Evolutionary conservation across 2,329 filamentous ascomycete genomes (phyloP), one percentile per base, ranked within the genome.

Genomic region (Hymenoscyphus salicellus): DNA sequence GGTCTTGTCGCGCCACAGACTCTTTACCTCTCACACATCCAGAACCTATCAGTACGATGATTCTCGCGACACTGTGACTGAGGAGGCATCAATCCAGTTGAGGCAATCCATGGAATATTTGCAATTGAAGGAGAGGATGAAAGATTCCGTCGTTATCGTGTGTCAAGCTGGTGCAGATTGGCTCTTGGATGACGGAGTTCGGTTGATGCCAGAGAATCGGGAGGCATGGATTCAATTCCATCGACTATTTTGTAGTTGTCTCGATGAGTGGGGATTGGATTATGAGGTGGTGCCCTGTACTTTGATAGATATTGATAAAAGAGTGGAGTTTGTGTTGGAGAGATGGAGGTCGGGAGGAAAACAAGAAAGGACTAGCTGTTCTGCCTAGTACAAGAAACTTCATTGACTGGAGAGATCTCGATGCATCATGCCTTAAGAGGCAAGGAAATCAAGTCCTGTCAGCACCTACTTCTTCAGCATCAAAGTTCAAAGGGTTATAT

Each of bases 151-250:
- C 23, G 60, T 62, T 26, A 56, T 62, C 16, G 43, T 65, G 1
- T 65, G 63, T 49, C 56, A 65, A 16, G 60, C 63, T 49, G 63
- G 63, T 11, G 60, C 56, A 5, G 60, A 65, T 20, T 65, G 63
- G 63, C 33, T 65, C 49, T 58, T 20, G 16, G 56, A 65, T 52
- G 63, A 62, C n/a, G 60, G 43, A 17, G 60, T 62, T 16, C 60
- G 63, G 33, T 52, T 65, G 32, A 55, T 65, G 55, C 60, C 63
- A n/a, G 60, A 65, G 33, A 62, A 56, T 30, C 43, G 57, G n/a
- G 55, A 57, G 32, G 63, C 36, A 16, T 65, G 63, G 63, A 49
- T 62, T 23, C 46, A 49, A n/a, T 65, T 62, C 49, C 60, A 65
- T 43, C n/a, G 23, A 33, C 43, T 65, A 10, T 65, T 65, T 30